Conservation (phyloP, 176 grass and related monocot species). For the Triticum dicoccoides region DNA sequence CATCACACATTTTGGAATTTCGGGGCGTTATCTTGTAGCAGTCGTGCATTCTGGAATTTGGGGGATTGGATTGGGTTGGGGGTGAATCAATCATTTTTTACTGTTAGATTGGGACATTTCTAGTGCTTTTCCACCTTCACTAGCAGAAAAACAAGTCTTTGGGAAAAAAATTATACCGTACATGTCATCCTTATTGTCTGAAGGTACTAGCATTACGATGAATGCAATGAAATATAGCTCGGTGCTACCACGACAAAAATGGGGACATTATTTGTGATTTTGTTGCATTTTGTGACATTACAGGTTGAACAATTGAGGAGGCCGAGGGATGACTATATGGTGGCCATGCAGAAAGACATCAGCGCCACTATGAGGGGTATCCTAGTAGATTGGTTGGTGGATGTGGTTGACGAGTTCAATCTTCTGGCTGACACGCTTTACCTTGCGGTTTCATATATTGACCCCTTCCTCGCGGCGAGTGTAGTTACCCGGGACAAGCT, state of each 20-base stretch:
- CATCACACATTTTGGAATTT: not conserved
- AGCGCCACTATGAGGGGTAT: constrained; percentile 39
- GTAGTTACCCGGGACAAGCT: constrained; percentile 28
- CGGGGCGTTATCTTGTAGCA: not conserved
- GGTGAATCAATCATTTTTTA: not conserved
- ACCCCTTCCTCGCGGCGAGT: constrained; percentile 41
- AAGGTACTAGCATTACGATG: not conserved
- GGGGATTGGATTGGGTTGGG: not conserved
- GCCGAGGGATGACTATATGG: constrained; percentile 35
- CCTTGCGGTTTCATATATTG: constrained; percentile 46
- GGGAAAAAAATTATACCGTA: not conserved
- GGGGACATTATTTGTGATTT: not conserved
- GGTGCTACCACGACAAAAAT: not conserved
- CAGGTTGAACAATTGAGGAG: constrained; percentile 41
- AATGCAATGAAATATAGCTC: not conserved
- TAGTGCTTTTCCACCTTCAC: not conserved
- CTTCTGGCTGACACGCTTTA: constrained; percentile 49
- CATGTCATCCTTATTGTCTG: not conserved
- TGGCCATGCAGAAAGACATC: constrained; percentile 38
- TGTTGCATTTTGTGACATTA: not conserved
- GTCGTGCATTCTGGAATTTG: not conserved
- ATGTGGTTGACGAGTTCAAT: constrained; percentile 47
- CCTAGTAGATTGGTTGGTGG: constrained; percentile 60
- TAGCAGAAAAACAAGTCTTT: not conserved
- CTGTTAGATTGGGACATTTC: not conserved